Evolutionary conservation across 139 green algal species (phyloP).

Genomic region (Chlorella sp.): DNA sequence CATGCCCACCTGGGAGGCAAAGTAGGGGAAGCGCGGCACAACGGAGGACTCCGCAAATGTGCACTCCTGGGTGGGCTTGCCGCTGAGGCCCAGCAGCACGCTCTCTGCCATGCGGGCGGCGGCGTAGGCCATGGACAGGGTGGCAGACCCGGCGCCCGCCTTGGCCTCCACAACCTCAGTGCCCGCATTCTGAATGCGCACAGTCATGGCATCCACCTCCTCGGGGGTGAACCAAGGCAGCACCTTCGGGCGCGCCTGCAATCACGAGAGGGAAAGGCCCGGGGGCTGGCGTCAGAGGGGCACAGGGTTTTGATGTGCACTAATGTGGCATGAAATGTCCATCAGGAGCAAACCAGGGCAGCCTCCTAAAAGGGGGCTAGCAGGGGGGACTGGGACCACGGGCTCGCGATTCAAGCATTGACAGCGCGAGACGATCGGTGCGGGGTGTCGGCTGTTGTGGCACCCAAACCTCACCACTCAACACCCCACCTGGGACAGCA

Average conservation of each 20-base stretch:
- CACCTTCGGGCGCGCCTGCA: constrained; percentile 82
- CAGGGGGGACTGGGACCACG: too few relatives aligned
- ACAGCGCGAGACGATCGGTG: too few relatives aligned
- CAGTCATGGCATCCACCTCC: constrained; percentile 85
- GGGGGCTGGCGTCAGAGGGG: too few relatives aligned
- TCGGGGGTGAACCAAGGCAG: constrained; percentile 77
- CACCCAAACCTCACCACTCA: not conserved
- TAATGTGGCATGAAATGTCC: too few relatives aligned
- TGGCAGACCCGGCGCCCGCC: constrained; percentile 83
- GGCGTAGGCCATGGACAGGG: constrained; percentile 92
- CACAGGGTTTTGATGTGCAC: too few relatives aligned
- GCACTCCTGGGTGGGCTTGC: constrained; percentile 80
- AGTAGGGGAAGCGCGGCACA: constrained; percentile 68
- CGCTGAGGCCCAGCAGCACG: constrained; percentile 78
- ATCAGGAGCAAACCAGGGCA: too few relatives aligned
- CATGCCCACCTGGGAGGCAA: constrained; percentile 71
- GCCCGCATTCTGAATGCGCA: constrained; percentile 87
- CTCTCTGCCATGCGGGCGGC: constrained; percentile 86
- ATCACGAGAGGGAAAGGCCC: too few relatives aligned
- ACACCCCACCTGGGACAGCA: constrained; percentile 87
- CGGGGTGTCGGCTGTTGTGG: too few relatives aligned
- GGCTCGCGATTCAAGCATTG: too few relatives aligned
- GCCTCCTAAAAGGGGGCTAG: too few relatives aligned
- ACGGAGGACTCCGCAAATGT: constrained; percentile 70
- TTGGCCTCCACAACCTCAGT: constrained; percentile 94